These are phyloP conservation scores for Aphanoascus verrucosus DNA, from an alignment of 2,329 filamentous ascomycete species.

Conservation along the genomic window DNA sequence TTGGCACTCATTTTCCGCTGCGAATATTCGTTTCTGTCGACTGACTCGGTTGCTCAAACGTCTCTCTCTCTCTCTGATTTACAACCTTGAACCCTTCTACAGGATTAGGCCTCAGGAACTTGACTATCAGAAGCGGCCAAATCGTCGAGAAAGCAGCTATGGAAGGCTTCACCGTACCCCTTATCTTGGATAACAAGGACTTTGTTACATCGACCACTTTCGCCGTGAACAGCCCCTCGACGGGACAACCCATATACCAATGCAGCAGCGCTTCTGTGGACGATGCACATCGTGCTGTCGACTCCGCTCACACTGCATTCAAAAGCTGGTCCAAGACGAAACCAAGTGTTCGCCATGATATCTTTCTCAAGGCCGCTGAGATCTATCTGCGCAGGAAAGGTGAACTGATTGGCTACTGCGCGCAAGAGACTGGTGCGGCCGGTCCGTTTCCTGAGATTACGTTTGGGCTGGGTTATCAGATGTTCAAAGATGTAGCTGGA, in stretches of 20 bases:
- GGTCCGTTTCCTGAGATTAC: slow-evolving; percentile 30
- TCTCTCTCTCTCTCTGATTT: too few species aligned
- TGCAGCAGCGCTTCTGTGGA: slow-evolving; percentile 47
- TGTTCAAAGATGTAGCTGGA: slow-evolving; percentile 44
- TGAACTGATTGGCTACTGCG: slow-evolving; percentile 52
- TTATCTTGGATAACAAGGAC: slow-evolving; percentile 37
- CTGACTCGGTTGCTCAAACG: too few species aligned
- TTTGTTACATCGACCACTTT: slow-evolving; percentile 33
- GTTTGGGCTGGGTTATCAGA: slow-evolving; percentile 23
- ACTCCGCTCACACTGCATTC: slow-evolving; percentile 57
- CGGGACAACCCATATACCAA: slow-evolving; percentile 44
- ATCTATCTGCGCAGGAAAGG: slow-evolving; percentile 49
- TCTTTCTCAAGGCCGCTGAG: slow-evolving; percentile 50
- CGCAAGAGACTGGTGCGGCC: slow-evolving; percentile 46
- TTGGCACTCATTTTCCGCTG: too few species aligned
- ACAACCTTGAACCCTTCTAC: neutral
- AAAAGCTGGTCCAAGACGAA: slow-evolving; percentile 56
- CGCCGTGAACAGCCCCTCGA: slow-evolving; percentile 46
- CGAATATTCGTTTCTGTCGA: too few species aligned
- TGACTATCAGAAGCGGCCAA: too few species aligned
- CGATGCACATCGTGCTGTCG: slow-evolving; percentile 46
- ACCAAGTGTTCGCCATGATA: slow-evolving; percentile 50
- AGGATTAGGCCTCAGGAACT: neutral
- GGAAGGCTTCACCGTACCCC: slow-evolving; percentile 22
- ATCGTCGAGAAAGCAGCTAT: neutral